Evolutionary conservation across 495 filamentous ascomycete genomes (phyloP), one percentile per base, ranked within the genome.

Genomic region (Aspergillus homomorphus): DNA sequence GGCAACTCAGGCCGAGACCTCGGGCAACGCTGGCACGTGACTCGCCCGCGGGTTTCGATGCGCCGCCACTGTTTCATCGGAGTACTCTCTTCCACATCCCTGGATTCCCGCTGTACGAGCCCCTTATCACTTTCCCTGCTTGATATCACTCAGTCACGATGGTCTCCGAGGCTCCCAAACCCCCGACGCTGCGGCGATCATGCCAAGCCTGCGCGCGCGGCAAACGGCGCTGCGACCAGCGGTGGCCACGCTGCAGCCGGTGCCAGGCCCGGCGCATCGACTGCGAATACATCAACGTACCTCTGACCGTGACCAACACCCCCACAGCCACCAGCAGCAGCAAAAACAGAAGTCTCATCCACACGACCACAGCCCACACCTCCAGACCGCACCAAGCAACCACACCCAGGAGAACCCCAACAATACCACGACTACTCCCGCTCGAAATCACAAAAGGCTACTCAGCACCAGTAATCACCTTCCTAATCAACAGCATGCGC

Each of bases 211-310:
- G 79, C 62, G 68, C 69, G 15, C 69, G 66, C 28, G 68, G 67
- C 9, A 80, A 80, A 60, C 68, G 79, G 1, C 72, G 74, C 48
- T 81, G 79, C 53, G 79, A 79, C 49, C 70, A 69, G 54, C 60
- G 60, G 10, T 62, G 51, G n/a, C 77, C 77, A 6, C 61, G 62
- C 19, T 80, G 77, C 58, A 63, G 51, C 51, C 60, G 77, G 24
- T 80, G 77, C 55, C 18, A 66, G 16, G 67, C 67, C 10, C 69
- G 62, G 56, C 69, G 66, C 0, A 56, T 71, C 26, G 54, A 60
- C 44, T 79, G 77, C 60, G 56, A 65, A 48, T 80, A 80, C 49
- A 45, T 55, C 45, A 73, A 71, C 57, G 61, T 53, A 26, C 72
- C 68, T 18, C 46, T 68, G 30, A 60, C 58, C 44, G 58, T 46